These are phyloP conservation scores for Vitellaria paradoxa DNA, from an alignment of 179 eudicot species.

Conservation along the genomic window DNA sequence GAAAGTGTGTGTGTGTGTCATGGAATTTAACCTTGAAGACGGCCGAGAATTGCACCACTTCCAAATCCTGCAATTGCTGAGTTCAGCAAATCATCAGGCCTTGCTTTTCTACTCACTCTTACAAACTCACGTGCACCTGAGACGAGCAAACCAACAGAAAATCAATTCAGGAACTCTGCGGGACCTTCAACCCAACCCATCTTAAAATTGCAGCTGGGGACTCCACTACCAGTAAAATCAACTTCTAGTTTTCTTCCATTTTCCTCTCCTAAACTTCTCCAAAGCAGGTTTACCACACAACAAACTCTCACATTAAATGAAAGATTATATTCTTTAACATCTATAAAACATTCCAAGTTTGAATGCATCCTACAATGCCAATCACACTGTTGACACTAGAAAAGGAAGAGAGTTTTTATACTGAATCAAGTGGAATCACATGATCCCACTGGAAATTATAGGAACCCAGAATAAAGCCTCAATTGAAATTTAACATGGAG, in stretches of 20 bases:
- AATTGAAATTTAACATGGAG: not conserved
- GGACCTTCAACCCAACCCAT: not conserved
- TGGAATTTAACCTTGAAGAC: conserved; percentile 49
- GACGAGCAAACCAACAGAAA: not conserved
- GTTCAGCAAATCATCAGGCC: conserved; percentile 46
- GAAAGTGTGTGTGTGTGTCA: not conserved
- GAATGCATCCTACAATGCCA: not conserved
- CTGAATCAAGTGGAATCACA: not conserved
- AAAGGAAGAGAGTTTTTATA: not conserved
- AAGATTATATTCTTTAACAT: not conserved
- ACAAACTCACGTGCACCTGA: conserved; percentile 63
- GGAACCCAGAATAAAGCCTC: not conserved
- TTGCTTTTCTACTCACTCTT: conserved; percentile 39
- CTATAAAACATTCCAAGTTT: not conserved
- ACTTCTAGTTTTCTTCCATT: not conserved
- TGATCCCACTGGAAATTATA: not conserved
- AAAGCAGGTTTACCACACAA: not conserved
- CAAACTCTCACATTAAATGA: not conserved
- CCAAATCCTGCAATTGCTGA: conserved; percentile 57
- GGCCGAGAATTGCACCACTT: conserved; percentile 62
- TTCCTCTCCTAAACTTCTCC: not conserved
- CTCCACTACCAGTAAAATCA: not conserved
- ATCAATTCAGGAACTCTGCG: not conserved
- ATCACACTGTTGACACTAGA: not conserved
- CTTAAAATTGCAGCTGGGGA: not conserved